These are phyloP conservation scores for Beta lomatogona DNA, from an alignment of 179 eudicot species.

Conservation along the genomic window DNA sequence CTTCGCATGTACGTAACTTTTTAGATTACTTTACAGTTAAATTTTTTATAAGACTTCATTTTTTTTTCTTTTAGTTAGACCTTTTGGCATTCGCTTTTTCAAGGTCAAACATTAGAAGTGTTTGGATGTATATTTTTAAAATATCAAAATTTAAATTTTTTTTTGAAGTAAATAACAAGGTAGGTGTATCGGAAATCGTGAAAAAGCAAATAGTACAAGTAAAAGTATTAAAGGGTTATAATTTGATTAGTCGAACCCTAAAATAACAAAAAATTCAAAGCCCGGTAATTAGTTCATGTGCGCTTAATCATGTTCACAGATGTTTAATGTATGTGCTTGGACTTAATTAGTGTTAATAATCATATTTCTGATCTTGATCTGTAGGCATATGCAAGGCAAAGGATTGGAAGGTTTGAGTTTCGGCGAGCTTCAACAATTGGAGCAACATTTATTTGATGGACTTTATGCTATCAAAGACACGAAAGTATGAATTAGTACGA, in stretches of 20 bases:
- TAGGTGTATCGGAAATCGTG: too few relatives aligned
- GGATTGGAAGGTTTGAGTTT: conserved; percentile 48
- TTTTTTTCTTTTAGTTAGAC: background rate
- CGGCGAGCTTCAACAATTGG: conserved; percentile 52
- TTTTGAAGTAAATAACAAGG: too few relatives aligned
- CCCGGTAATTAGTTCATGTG: too few relatives aligned
- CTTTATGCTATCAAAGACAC: conserved; percentile 48
- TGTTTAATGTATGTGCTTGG: conserved; percentile 2
- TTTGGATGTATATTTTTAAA: too few relatives aligned
- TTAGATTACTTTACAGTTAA: too few relatives aligned
- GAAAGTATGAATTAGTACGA: conserved; percentile 41
- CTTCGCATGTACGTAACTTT: conserved; percentile 32
- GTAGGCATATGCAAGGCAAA: conserved; percentile 66
- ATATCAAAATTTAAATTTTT: too few relatives aligned
- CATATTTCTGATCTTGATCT: background rate
- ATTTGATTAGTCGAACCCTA: too few relatives aligned
- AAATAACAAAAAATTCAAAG: too few relatives aligned
- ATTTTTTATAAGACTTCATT: background rate
- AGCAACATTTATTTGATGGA: conserved; percentile 56
- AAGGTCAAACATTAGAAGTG: too few relatives aligned
- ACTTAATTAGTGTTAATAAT: background rate
- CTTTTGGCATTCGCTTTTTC: background rate
- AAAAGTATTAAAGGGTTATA: too few relatives aligned
- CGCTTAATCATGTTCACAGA: background rate
- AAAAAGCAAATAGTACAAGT: too few relatives aligned